phyloP scores from a whole-genome alignment of 306 rosid species.

The Morella rubra region DNA sequence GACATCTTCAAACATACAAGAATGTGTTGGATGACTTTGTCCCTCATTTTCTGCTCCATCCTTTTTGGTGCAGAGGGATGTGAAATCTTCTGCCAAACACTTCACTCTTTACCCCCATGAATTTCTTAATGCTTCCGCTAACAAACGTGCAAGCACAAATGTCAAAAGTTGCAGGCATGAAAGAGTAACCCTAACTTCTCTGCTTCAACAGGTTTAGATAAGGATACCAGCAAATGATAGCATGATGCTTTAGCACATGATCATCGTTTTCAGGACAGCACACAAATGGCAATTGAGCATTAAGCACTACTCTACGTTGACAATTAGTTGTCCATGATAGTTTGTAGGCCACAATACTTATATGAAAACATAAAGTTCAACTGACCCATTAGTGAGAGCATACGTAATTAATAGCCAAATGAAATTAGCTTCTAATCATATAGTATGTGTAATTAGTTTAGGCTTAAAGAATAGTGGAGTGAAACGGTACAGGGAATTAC shows the following conservation, averaged over 20 bases:
- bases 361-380: too few species aligned
- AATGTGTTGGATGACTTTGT: not conserved
- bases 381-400: too few species aligned
- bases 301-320: constrained; percentile 2
- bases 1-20: not conserved
- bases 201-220: not conserved
- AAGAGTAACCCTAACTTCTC: not conserved
- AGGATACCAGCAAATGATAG: not conserved
- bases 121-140: not conserved
- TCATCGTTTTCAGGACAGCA: constrained; percentile 17
- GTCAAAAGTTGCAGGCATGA: not conserved
- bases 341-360: not conserved
- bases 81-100: not conserved
- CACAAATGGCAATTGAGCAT: constrained; percentile 7
- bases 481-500: not conserved
- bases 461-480: not conserved
- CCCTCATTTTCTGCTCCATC: not conserved
- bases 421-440: not conserved
- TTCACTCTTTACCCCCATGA: not conserved
- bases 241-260: constrained; percentile 7
- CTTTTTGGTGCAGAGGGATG: not conserved
- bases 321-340: constrained; percentile 12
- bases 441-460: not conserved
- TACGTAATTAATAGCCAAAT: too few species aligned
- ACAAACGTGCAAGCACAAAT: not conserved